Percentiles rank a stretch among this genome's conserved stretches.
phyloP scores from a whole-genome alignment of 805 yeast genomes.

The Alloascoidea africana region DNA sequence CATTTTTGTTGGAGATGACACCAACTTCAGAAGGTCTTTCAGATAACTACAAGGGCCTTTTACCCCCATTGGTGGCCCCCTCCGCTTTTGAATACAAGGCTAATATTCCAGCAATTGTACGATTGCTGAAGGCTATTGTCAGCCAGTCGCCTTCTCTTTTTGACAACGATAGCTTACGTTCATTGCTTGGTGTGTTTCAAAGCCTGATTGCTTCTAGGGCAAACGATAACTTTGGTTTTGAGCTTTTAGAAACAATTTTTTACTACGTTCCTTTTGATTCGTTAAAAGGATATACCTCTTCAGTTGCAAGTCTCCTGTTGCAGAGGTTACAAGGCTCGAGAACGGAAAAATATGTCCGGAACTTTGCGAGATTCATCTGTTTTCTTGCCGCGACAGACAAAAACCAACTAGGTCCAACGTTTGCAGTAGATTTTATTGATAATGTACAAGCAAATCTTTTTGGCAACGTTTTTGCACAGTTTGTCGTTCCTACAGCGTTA shows the following conservation, averaged over 20 bases:
- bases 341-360: constrained; percentile 68
- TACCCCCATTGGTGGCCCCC: constrained; percentile 81
- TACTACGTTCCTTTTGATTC: constrained; percentile 32
- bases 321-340: constrained; percentile 69
- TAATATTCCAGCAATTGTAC: constrained; percentile 83
- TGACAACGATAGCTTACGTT: constrained; percentile 34
- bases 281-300: constrained; percentile 42
- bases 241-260: constrained; percentile 58
- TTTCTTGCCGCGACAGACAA: constrained; percentile 28
- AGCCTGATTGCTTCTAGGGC: constrained; percentile 74
- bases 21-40: constrained; percentile 42
- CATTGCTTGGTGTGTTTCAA: constrained; percentile 93
- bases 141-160: constrained; percentile 23
- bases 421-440: constrained; percentile 51
- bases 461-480: constrained; percentile 15
- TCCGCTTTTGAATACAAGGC: constrained; percentile 87
- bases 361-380: constrained; percentile 50
- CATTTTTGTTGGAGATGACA: constrained; percentile 53
- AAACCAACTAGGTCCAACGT: constrained; percentile 29
- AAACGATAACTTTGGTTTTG: constrained; percentile 76
- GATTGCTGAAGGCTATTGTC: constrained; percentile 58
- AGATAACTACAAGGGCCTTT: constrained; percentile 41
- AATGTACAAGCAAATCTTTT: constrained; percentile 43
- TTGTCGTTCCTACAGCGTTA: constrained; percentile 19
- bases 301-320: constrained; percentile 61